Percentiles rank a stretch among this genome's conserved stretches.
phyloP scores from a whole-genome alignment of 805 yeast species.

The Metschnikowia continentalis region DNA sequence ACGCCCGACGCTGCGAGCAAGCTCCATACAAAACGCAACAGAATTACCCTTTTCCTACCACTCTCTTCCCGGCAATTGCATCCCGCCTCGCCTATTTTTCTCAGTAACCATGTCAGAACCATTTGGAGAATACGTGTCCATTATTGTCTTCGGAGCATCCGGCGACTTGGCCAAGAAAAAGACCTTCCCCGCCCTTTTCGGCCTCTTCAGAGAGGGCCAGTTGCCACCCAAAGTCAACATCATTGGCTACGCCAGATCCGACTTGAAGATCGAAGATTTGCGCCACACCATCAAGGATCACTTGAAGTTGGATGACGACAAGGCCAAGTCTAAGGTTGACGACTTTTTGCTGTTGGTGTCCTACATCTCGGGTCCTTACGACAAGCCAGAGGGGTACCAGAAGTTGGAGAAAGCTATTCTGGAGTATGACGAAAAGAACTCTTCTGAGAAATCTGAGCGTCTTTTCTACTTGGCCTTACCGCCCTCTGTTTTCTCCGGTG shows the following conservation, averaged over 20 bases:
- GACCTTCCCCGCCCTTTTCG: constrained; percentile 84
- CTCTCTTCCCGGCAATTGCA: constrained; percentile 1
- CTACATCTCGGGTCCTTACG: constrained; percentile 79
- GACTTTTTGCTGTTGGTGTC: constrained; percentile 62
- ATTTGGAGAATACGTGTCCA: constrained; percentile 62
- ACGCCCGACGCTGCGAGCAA: background rate
- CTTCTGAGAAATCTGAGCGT: constrained; percentile 59
- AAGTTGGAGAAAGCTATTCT: constrained; percentile 52
- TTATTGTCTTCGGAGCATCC: constrained; percentile 90
- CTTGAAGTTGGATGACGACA: constrained; percentile 51
- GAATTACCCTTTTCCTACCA: background rate
- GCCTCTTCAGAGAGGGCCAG: constrained; percentile 61
- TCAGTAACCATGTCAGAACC: constrained; percentile 24
- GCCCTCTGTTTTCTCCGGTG: constrained; percentile 83
- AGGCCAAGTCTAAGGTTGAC: constrained; percentile 41
- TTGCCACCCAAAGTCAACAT: constrained; percentile 68
- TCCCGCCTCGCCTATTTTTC: background rate
- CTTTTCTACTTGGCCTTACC: constrained; percentile 92
- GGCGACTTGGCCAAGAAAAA: constrained; percentile 95
- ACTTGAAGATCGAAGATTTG: constrained; percentile 63
- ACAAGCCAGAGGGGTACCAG: constrained; percentile 68
- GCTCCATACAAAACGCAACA: background rate
- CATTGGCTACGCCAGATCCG: constrained; percentile 89
- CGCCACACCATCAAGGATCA: constrained; percentile 59
- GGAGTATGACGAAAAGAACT: constrained; percentile 50